Conservation (phyloP, 192 early-diverging fungal genomes). For the Rhizophagus sp. region DNA sequence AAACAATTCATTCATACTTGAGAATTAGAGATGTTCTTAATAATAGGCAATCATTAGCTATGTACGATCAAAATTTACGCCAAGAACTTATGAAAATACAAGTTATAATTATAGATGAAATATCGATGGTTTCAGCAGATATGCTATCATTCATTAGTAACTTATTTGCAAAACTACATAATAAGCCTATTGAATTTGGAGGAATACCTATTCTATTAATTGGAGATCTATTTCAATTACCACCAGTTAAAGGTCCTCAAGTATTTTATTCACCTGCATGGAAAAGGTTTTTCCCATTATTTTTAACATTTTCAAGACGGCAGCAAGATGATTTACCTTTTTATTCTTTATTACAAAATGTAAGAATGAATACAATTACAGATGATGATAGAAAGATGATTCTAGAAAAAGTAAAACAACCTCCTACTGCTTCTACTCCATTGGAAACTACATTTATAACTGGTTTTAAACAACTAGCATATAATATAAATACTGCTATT, state of each 20-base stretch:
- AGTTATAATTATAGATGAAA: constrained; percentile 2
- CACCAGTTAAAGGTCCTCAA: neutral
- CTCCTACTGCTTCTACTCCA: too few species aligned
- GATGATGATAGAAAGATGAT: neutral
- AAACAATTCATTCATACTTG: neutral
- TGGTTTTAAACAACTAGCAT: too few species aligned
- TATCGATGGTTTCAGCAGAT: neutral
- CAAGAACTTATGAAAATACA: neutral
- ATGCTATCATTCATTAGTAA: neutral
- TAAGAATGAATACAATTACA: neutral
- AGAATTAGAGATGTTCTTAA: neutral
- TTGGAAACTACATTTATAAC: too few species aligned
- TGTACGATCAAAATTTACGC: neutral
- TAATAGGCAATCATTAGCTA: neutral
- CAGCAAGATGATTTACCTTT: neutral
- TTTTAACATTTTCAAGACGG: neutral
- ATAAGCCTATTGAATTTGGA: neutral
- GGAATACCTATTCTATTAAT: neutral
- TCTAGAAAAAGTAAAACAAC: too few species aligned
- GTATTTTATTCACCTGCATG: neutral
- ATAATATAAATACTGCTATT: too few species aligned
- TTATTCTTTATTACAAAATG: neutral
- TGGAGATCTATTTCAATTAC: constrained; percentile 1
- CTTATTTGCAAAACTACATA: neutral
- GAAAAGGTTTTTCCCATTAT: neutral